Percentiles rank a stretch among this genome's conserved stretches.
phyloP scores from a whole-genome alignment of 108 stramenopile genomes.

The Skeletonema tropicum region DNA sequence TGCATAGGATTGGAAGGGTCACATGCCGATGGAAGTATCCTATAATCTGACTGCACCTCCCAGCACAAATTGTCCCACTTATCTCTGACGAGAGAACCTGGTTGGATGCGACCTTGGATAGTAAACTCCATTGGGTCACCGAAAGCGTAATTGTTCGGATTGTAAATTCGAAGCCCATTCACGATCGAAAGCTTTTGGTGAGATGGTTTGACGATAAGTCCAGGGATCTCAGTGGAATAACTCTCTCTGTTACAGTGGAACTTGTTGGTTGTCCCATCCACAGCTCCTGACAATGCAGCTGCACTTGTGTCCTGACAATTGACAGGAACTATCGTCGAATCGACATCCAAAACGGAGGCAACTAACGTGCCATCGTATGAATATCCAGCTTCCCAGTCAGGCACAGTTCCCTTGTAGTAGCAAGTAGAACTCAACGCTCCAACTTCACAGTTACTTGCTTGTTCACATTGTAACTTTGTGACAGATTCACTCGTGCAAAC shows the following conservation, averaged over 20 bases:
- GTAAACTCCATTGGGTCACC: constrained; percentile 17
- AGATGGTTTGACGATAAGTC: background rate
- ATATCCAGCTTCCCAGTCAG: background rate
- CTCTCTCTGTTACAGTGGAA: background rate
- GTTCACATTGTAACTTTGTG: background rate
- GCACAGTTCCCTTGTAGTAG: constrained; percentile 2
- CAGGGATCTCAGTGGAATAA: background rate
- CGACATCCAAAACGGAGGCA: background rate
- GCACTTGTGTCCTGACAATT: constrained; percentile 3
- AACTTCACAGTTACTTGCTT: background rate
- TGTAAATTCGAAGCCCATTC: constrained; percentile 20
- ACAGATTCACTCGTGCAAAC: background rate
- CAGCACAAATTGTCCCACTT: constrained; percentile 11
- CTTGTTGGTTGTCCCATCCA: background rate
- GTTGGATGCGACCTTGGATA: background rate
- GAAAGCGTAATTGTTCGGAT: constrained; percentile 1
- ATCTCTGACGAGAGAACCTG: constrained; percentile 5
- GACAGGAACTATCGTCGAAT: background rate
- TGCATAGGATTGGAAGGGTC: constrained; percentile 1
- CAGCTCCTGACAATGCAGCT: background rate
- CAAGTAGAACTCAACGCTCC: background rate
- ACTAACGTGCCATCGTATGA: background rate
- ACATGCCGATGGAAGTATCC: background rate
- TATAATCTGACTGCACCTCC: background rate
- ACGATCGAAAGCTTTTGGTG: constrained; percentile 8